Evolutionary conservation across 1,284 basidiomycete species (phyloP).

Genomic region (Boletus smithii): DNA sequence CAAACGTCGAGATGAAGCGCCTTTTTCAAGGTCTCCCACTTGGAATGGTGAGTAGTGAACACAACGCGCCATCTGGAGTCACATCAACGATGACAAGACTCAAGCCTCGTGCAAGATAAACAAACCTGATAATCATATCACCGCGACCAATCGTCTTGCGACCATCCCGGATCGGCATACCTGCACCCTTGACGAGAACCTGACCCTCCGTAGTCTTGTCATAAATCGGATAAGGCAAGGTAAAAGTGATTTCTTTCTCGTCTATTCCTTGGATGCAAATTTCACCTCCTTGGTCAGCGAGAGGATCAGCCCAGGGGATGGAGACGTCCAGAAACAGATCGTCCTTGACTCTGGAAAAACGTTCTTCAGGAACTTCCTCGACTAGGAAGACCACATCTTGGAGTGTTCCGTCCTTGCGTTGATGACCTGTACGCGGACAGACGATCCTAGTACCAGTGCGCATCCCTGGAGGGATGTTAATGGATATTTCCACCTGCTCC

Average conservation of each 20-base stretch:
- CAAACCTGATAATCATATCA: constrained; percentile 74
- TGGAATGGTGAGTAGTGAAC: constrained; percentile 29
- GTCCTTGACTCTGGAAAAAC: constrained; percentile 68
- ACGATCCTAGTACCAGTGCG: constrained; percentile 73
- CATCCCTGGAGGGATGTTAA: constrained; percentile 73
- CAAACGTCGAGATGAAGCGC: constrained; percentile 28
- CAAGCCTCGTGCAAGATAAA: constrained; percentile 8
- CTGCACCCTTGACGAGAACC: constrained; percentile 62
- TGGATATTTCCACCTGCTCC: constrained; percentile 73
- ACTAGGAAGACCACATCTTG: constrained; percentile 81
- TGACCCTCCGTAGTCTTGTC: constrained; percentile 66
- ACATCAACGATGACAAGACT: constrained; percentile 2
- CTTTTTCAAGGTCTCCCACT: constrained; percentile 33
- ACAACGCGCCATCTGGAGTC: constrained; percentile 31
- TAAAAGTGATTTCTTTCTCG: constrained; percentile 59
- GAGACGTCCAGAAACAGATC: constrained; percentile 69
- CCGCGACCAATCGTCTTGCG: constrained; percentile 67
- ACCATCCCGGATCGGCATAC: constrained; percentile 78
- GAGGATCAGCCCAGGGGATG: constrained; percentile 69
- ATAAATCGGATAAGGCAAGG: constrained; percentile 58
- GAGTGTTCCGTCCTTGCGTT: constrained; percentile 62
- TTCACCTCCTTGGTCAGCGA: constrained; percentile 46
- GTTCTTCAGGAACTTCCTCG: constrained; percentile 68
- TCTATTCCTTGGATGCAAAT: constrained; percentile 68
- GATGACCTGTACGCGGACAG: constrained; percentile 75